Percentiles rank a stretch among this genome's conserved stretches.
phyloP scores from a whole-genome alignment of 495 filamentous ascomycete species.

The Neurospora sp. region DNA sequence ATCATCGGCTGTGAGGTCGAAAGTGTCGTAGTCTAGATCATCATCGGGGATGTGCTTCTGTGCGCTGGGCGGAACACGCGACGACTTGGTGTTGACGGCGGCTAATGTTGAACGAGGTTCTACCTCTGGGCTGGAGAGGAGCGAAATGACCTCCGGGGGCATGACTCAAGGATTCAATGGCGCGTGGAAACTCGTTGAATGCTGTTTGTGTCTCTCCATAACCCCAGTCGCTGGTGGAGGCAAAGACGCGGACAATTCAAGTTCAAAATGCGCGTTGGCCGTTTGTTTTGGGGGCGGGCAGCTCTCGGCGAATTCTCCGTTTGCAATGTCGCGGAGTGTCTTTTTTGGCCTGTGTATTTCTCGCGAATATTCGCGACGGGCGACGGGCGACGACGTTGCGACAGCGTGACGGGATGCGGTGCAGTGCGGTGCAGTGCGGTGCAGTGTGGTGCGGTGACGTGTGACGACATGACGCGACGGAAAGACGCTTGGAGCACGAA shows the following conservation, averaged over 20 bases:
- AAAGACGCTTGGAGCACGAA: conserved; percentile 3
- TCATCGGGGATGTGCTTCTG: neutral
- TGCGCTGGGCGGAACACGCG: neutral
- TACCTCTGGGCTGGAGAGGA: conserved; percentile 22
- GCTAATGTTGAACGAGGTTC: neutral
- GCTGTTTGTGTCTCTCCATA: neutral
- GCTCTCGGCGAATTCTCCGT: neutral
- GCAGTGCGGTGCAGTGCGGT: neutral
- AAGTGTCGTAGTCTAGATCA: neutral
- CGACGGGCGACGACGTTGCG: neutral
- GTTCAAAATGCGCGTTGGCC: neutral
- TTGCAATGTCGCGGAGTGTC: neutral
- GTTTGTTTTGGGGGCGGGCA: neutral
- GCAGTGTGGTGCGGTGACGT: neutral
- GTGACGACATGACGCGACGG: conserved; percentile 5
- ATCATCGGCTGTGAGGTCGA: neutral
- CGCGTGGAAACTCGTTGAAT: neutral
- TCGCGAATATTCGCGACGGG: neutral
- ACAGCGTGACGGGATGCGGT: neutral
- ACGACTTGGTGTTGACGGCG: neutral
- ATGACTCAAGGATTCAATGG: conserved; percentile 14
- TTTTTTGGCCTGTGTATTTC: neutral
- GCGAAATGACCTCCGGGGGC: conserved; percentile 29
- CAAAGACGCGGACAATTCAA: neutral
- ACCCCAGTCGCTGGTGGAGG: neutral